Percentiles rank a stretch among this genome's conserved stretches.
Conservation (phyloP, 2,329 filamentous ascomycete species). For the Aureobasidium zeae region DNA sequence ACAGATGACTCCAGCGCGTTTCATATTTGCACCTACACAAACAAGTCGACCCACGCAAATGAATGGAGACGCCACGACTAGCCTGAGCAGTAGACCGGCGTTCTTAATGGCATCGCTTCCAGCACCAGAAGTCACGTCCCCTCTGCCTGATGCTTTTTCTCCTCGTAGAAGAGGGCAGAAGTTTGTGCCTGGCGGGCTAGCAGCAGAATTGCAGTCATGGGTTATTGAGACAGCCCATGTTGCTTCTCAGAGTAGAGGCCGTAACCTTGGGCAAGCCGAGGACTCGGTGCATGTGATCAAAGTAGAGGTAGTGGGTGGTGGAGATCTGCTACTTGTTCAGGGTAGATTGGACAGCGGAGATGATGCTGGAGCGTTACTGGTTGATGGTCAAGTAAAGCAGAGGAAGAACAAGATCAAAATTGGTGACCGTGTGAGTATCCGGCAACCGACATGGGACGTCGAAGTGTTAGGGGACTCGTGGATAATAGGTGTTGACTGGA, state of each 20-base stretch:
- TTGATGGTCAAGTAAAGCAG: conserved; percentile 15
- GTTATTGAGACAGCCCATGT: conserved; percentile 36
- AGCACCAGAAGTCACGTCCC: conserved; percentile 26
- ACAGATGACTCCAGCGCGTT: conserved; percentile 16
- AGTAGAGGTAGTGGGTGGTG: conserved; percentile 16
- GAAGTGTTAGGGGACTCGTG: conserved; percentile 29
- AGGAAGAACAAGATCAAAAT: conserved; percentile 23
- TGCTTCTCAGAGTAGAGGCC: conserved; percentile 22
- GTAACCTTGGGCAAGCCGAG: conserved; percentile 21
- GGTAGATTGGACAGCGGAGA: conserved; percentile 17
- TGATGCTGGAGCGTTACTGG: conserved; percentile 19
- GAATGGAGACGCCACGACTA: background rate
- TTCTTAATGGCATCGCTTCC: conserved; percentile 32
- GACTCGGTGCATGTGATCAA: conserved; percentile 21
- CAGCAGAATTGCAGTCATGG: conserved; percentile 42
- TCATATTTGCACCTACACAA: conserved; percentile 7
- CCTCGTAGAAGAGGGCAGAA: conserved; percentile 43
- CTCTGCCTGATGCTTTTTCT: conserved; percentile 45
- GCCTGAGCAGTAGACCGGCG: conserved; percentile 28
- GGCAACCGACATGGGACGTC: conserved; percentile 35
- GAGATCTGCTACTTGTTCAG: conserved; percentile 17
- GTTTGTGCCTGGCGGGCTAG: conserved; percentile 42
- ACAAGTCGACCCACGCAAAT: background rate
- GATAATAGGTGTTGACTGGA: conserved; percentile 37
- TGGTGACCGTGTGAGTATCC: conserved; percentile 29